A percentile compares a stretch with the other conserved stretches of the same genome.
These are phyloP conservation scores for Rhizomucor pusillus DNA, from an alignment of 371 early-diverging fungal species.

Conservation along the genomic window DNA sequence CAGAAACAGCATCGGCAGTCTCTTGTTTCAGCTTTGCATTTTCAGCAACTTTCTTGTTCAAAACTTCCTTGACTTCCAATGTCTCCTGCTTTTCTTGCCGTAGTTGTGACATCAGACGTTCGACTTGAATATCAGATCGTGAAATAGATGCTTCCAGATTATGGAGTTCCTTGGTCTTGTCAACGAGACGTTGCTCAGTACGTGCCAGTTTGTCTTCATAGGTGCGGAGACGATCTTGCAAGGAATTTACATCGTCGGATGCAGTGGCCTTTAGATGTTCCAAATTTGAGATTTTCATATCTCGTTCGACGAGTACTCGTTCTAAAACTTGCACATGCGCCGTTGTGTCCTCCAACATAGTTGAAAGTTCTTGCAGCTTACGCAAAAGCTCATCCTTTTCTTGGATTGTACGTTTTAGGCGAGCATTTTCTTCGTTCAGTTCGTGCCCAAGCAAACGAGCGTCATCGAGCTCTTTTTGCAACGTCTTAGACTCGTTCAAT, in stretches of 20 bases:
- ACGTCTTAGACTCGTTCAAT: too few relatives aligned
- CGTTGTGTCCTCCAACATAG: not conserved
- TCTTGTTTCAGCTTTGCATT: constrained; percentile 3
- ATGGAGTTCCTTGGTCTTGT: too few relatives aligned
- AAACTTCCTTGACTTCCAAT: not conserved
- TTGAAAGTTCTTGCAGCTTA: not conserved
- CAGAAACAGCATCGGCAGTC: not conserved
- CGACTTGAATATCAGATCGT: too few relatives aligned
- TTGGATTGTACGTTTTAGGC: not conserved
- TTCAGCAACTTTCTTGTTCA: not conserved
- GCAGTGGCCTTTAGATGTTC: not conserved
- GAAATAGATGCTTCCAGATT: too few relatives aligned
- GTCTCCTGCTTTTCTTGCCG: not conserved
- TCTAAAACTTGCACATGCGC: constrained; percentile 2
- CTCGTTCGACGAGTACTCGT: not conserved
- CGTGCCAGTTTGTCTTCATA: too few relatives aligned
- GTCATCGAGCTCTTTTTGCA: too few relatives aligned
- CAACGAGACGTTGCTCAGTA: too few relatives aligned
- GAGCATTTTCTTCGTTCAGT: too few relatives aligned
- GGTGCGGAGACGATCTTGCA: too few relatives aligned
- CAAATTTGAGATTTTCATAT: not conserved
- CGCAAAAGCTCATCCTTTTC: not conserved
- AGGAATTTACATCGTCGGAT: too few relatives aligned
- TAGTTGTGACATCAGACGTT: too few relatives aligned
- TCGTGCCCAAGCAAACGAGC: too few relatives aligned